A percentile compares a stretch with the other conserved stretches of the same genome.
Evolutionary conservation across 2,329 filamentous ascomycete genomes (phyloP).

Genomic region (Arachnomyces sp.): DNA sequence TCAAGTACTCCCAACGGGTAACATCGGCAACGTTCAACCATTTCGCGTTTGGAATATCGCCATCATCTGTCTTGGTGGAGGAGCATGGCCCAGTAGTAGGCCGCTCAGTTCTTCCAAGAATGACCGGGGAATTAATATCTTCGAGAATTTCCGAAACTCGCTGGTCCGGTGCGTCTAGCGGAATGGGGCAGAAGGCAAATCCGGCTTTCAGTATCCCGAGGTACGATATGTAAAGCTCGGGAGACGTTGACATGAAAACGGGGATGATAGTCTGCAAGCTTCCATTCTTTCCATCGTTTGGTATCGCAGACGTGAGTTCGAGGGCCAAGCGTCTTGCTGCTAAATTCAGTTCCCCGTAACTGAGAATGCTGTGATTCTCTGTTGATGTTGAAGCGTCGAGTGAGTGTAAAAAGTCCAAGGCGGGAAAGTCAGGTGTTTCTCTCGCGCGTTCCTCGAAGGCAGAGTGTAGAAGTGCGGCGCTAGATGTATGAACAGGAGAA

Average conservation of each 20-base stretch:
- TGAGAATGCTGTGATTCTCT: constrained; percentile 19
- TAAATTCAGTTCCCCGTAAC: constrained; percentile 18
- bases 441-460: constrained; percentile 21
- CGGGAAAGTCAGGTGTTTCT: constrained; percentile 16
- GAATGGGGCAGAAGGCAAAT: constrained; percentile 31
- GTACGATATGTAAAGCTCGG: constrained; percentile 33
- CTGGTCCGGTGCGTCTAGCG: constrained; percentile 26
- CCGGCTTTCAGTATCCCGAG: constrained; percentile 31
- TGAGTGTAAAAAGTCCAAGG: constrained; percentile 23
- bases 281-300: neutral
- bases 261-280: constrained; percentile 18
- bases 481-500: neutral
- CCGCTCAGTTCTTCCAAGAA: constrained; percentile 16
- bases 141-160: constrained; percentile 21
- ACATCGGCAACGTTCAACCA: constrained; percentile 19
- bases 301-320: constrained; percentile 13
- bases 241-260: constrained; percentile 24
- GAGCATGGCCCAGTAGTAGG: constrained; percentile 10
- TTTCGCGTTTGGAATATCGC: neutral
- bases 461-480: constrained; percentile 17
- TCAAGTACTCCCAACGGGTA: constrained; percentile 15
- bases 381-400: constrained; percentile 11
- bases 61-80: neutral
- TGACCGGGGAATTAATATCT: constrained; percentile 20
- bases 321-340: constrained; percentile 17